Base-by-base conservation (phyloP, 352 stramenopile species). In the Globisporangium yorkense region DNA sequence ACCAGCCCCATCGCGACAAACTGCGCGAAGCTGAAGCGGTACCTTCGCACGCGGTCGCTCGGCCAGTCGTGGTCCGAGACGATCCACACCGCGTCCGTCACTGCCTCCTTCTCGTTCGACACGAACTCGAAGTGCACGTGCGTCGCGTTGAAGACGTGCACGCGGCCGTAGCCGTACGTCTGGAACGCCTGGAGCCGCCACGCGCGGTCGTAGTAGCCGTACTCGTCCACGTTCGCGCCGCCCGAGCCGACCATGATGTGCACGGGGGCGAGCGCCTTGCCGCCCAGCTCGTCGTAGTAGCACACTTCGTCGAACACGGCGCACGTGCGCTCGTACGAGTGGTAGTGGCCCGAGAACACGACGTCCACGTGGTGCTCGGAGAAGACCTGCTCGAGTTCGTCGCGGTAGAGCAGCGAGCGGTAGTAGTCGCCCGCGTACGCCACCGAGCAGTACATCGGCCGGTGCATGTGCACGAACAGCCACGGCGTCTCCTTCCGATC, bases 241-340 rank as follows among this genome's bases (percentile, higher is more conserved):
- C 66, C 73, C 15, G 77, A 77, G 15, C 77, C 77, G 35, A 87
- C 59, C 68, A 80, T 82, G 41, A 84, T 47, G 62, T 87, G 77
- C 12, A 83, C 66, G 7, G 77, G 74, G 1, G 72, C 77, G 54
- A 81, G 67, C 12, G 67, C 74, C 50, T 77, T 71, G 15, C 63
- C 68, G 4, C 8, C 47, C 9, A 57, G 65, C 0, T 67, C 57
- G 18, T 67, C 68, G 21, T 72, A 62, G 21, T 70, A 69, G 41
- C 72, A 80, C 12, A 63, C 62, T 46, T 79, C 62, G 24, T 77
- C 69, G 61, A 81, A 84, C 37, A 88, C 75, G 15, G 75, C 56
- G 40, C 71, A 84, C 31, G 75, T 85, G 44, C 75, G 75, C 45
- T 88, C 77, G 52, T 88, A 88, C 50, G 74, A 80, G 63, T 88